Base-by-base conservation (phyloP, 108 stramenopile species). In the Cyclotella cryptica region DNA sequence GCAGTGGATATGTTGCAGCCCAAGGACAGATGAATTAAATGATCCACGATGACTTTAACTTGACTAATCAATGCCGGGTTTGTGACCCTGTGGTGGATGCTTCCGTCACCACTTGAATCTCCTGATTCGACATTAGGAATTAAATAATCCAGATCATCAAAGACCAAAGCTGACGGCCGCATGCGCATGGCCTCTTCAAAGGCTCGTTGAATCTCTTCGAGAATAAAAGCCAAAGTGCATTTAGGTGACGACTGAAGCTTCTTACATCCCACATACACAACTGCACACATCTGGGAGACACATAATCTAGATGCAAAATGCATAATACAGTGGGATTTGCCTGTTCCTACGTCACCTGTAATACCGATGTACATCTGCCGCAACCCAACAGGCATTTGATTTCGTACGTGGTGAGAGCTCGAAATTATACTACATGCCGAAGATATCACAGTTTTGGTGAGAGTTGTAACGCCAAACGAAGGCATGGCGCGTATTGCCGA, bases 81-180 rank as follows among this genome's bases (percentile, higher is more conserved):
- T 26, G 77, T 78, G 13, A 81, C 74, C 43, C 89, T 86, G 11
- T 82, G 78, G 44, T 88, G 91, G 11, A 72, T 73, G 35, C 84
- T 88, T 22, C 72, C 79, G 60, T 84, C 81, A 19, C 69, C 82
- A 19, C 72, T 71, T 4, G 41, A 35, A 35, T 35, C 75, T 41
- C 75, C 77, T 29, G 46, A 69, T 28, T 84, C 79, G 3, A 87
- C 49, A 72, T 90, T 89, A 10, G 95, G 92, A 58, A 87, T 80
- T 15, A 96, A 57, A 29, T 66, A 55, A 78, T 96, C 92, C 39
- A 96, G 71, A 78, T 93, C 88, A 71, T 96, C 96, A 52, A 94
- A 72, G 27, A 94, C 73, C 27, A 96, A 53, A 13, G 89, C 52
- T n/a, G 71, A 83, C 39, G 66, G 58, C 54, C 61, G 70, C 41